Evolutionary conservation across 306 rosid species (phyloP), one percentile per base, ranked within the genome.

Genomic region (Trifolium subterraneum): DNA sequence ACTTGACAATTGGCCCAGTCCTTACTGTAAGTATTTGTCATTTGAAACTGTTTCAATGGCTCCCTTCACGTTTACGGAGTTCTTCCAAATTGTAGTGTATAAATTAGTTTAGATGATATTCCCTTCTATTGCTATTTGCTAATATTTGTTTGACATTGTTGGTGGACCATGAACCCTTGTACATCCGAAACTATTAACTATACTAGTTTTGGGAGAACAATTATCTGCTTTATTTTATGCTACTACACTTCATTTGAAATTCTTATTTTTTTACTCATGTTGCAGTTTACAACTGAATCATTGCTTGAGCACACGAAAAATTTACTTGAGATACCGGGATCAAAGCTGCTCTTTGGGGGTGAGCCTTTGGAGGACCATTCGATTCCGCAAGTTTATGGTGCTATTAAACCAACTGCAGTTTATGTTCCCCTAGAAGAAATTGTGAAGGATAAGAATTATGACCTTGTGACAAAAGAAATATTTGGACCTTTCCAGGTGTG

Each of bases 401-500:
- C 99, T 45, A 56, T 94, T 61, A 79, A 90, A 73, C 99, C 99
- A 10, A 94, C 97, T 0, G 98, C 96, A 16, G 66, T 94, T 59
- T 94, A 84, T 80, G 85, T 92, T 81, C 99, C 99, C 7, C 86
- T 94, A 13, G 92, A 90, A 84, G 95, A 92, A 84, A 85, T 94
- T 39, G 10, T 92, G 88, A 92, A 92, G 84, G 89, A 75, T 19
- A 83, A 81, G 4, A 88, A 88, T 73, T 94, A 83, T 66, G 96
- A 81, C 23, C 97, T 92, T 29, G 99, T 86, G n/a, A 91, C 99
- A 14, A 89, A 54, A 79, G 99, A 94, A 84, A 90, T 94, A 41
- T 94, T 94, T 64, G 95, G 97, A 72, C 99, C 99, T 38, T 94
- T 92, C 67, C 97, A 94, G 95, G 97, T 94, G 86, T 7, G 68